Evolutionary conservation across 345 rosid species (phyloP), one percentile per base, ranked within the genome.

Genomic region (Linum tenue): DNA sequence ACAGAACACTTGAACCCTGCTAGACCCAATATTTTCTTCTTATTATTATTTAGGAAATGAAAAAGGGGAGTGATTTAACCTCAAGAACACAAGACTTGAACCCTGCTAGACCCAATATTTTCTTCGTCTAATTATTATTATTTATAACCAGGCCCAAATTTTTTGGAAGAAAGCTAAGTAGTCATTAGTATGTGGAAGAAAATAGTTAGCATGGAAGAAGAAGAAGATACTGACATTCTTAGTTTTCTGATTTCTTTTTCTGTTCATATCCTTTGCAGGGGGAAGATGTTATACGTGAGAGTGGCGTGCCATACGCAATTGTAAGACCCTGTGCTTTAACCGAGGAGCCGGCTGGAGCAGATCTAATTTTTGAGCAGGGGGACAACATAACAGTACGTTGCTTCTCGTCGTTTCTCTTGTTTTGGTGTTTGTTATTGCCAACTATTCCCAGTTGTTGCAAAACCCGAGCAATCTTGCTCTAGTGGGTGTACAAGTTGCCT

Each of bases 341-440:
- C 14, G 96, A 90, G 79, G 98, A 90, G 77, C 98, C 98, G 70
- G 96, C 97, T 7, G 98, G 96, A 67, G 97, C 95, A 17, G 91
- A 88, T 73, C 94, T 92, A 71, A 83, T 92, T 44, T 90, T 92
- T 39, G 94, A 90, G 63, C 97, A 90, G 82, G 97, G 97, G 76
- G 98, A 90, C 82, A 84, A 88, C 72, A 85, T 90, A 58, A 88
- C 80, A 73, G 98, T 92, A 82, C 9, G 14, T 9, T 3, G 14
- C 14, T 48, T 2, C 9, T 48, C 53, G 9, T 6, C 14, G 6
- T 15, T 10, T 12, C 53, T 48, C 53, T 48, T 48, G 53, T 48
- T 43, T 22, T 22, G 31, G 31, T 5, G 50, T 43, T 48, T 48
- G 14, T 3, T 43, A 5, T 44, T 39, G 59, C 14, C 56, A 31